Evolutionary conservation across 495 filamentous ascomycete species (phyloP).

Genomic region (Penicillium paxilli): DNA sequence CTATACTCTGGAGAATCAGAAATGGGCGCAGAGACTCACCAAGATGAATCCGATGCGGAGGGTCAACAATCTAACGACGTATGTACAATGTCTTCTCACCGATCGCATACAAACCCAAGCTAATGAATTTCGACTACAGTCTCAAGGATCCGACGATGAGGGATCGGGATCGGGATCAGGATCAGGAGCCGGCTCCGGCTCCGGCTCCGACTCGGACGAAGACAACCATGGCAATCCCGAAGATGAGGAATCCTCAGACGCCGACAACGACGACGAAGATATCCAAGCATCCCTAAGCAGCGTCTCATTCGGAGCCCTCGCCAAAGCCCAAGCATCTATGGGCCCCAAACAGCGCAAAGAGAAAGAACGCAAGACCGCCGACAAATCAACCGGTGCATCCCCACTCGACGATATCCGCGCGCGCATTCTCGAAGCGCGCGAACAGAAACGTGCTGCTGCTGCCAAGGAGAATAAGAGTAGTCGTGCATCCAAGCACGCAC

Average conservation of each 20-base stretch:
- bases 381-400: conserved; percentile 14
- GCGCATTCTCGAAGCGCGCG: conserved; percentile 44
- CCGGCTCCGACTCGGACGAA: neutral
- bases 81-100: conserved; percentile 1
- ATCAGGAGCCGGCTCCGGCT: too few relatives aligned
- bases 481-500: conserved; percentile 86
- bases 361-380: conserved; percentile 23
- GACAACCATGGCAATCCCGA: conserved; percentile 11
- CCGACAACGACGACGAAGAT: conserved; percentile 37
- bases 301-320: conserved; percentile 85
- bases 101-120: neutral
- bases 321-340: conserved; percentile 76
- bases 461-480: conserved; percentile 40
- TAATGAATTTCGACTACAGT: neutral
- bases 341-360: conserved; percentile 40
- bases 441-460: conserved; percentile 35
- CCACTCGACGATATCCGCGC: conserved; percentile 41
- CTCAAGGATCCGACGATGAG: conserved; percentile 4
- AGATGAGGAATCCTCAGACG: conserved; percentile 16
- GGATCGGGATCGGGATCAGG: too few relatives aligned
- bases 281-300: conserved; percentile 41
- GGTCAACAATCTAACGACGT: conserved; percentile 35
- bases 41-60: conserved; percentile 31
- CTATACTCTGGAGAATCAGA: conserved; percentile 30
- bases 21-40: conserved; percentile 21